Evolutionary conservation across 257 asterid species (phyloP).

Genomic region (Orobanche coerulescens): DNA sequence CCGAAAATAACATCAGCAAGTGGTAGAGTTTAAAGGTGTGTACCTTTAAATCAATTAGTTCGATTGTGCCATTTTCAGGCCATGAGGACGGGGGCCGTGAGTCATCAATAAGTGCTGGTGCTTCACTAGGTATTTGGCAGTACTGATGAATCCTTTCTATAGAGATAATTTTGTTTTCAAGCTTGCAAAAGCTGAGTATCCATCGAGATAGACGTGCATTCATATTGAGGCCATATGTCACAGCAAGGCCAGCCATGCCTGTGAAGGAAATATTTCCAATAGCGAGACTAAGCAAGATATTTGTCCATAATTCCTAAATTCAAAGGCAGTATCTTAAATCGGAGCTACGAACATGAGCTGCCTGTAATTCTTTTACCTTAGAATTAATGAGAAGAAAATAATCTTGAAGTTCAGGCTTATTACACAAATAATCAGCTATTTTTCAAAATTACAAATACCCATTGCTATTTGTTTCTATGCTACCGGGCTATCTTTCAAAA

Average conservation of each 20-base stretch:
- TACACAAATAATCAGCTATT: no score
- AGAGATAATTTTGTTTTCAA: conserved; percentile 93
- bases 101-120: conserved; percentile 64
- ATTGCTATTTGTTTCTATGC: no score
- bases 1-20: background rate
- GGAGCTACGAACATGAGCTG: background rate
- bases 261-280: background rate
- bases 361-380: background rate
- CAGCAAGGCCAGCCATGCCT: conserved; percentile 99
- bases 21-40: conserved; percentile 12
- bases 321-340: conserved; percentile 2
- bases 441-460: no score
- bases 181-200: conserved; percentile 99
- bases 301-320: background rate
- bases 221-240: conserved; percentile 90
- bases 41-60: conserved; percentile 87
- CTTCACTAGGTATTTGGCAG: conserved; percentile 91
- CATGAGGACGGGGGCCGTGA: conserved; percentile 67
- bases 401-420: no score
- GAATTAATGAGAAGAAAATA: no score
- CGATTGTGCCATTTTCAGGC: conserved; percentile 84
- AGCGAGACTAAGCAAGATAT: background rate
- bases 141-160: conserved; percentile 95
- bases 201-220: conserved; percentile 94
- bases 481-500: no score